Conservation (phyloP, 352 stramenopile species). For the Elongisporangium senticosum region DNA sequence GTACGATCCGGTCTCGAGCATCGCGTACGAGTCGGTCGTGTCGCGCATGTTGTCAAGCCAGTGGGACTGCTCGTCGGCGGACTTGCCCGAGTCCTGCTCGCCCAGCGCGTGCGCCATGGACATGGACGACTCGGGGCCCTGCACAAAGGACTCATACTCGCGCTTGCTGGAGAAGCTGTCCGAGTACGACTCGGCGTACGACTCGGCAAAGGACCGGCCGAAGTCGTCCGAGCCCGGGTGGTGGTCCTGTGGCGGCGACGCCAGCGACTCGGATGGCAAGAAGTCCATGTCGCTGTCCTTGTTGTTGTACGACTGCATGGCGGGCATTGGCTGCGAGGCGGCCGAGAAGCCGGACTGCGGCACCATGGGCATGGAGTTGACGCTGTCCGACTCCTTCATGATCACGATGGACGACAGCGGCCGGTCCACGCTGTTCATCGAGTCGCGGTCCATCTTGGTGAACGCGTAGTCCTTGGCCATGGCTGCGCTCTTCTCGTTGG, state of each 20-base stretch:
- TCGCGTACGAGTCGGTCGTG: slow-evolving; percentile 79
- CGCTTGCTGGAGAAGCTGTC: slow-evolving; percentile 25
- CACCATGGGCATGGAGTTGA: slow-evolving; percentile 20
- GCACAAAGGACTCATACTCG: slow-evolving; percentile 12
- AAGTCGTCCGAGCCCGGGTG: slow-evolving; percentile 9
- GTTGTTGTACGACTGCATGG: neutral
- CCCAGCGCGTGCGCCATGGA: slow-evolving; percentile 12
- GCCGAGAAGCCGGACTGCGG: slow-evolving; percentile 22
- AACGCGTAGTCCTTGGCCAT: slow-evolving; percentile 16
- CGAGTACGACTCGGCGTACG: slow-evolving; percentile 54
- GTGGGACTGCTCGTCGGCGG: slow-evolving; percentile 34
- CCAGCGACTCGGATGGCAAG: neutral
- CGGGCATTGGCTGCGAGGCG: neutral
- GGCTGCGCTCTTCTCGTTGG: slow-evolving; percentile 15
- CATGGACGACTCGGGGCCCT: slow-evolving; percentile 16
- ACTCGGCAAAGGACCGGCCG: slow-evolving; percentile 40
- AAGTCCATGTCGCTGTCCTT: slow-evolving; percentile 13
- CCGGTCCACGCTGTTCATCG: neutral
- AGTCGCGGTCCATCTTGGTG: neutral
- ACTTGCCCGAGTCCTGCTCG: slow-evolving; percentile 11
- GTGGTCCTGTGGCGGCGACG: neutral
- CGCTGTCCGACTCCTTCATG: slow-evolving; percentile 12
- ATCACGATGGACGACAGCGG: slow-evolving; percentile 23
- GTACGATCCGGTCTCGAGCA: slow-evolving; percentile 74
- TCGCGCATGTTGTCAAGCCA: slow-evolving; percentile 76